Evolutionary conservation across 1,284 basidiomycete species (phyloP), one percentile per base, ranked within the genome.

Genomic region (Cryptococcus wingfieldii): DNA sequence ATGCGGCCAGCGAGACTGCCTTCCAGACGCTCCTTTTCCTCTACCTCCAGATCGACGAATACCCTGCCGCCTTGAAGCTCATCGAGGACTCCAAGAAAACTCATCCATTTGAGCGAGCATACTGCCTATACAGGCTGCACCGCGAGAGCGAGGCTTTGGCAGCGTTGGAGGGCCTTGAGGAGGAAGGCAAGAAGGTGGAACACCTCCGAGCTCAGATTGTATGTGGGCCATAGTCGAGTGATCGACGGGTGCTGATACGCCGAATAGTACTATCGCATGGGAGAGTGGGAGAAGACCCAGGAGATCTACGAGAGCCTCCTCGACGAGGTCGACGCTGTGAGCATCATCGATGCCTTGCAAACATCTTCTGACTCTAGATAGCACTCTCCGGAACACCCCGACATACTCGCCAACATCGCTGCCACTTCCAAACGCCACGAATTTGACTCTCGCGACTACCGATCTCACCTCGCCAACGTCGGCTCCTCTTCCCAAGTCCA

Each of bases 131-230:
- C 75, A 83, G 90, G 27, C 77, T 90, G 38, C 86, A 90, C 55
- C 81, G 80, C 48, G 87, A 89, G 77, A 74, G 76, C 4, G 87
- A 90, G 57, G 87, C 88, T 18, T 74, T 78, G 58, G 76, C 76
- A 3, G 76, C 84, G 18, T 72, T 93, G 31, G 76, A 86, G 57
- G 62, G 59, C 2, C 55, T 55, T 78, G 57, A 76, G 14, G 72
- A 76, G 23, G 80, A 82, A 54, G 82, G 83, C 54, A 78, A 87
- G 62, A 86, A 85, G n/a, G 80, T 85, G 38, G 67, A 83, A 46
- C 89, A 92, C 76, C 80, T 94, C 13, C 86, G 90, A 70, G 90
- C 90, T 27, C 90, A 94, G 71, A 77, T 92, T 72, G 89, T 89
- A 71, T 66, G 85, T 80, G 16, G 41, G 8, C 50, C 34, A 14